A percentile compares a stretch with the other conserved stretches of the same genome.
Evolutionary conservation across 139 green algal species (phyloP).

Genomic region (Haematococcus sp.): DNA sequence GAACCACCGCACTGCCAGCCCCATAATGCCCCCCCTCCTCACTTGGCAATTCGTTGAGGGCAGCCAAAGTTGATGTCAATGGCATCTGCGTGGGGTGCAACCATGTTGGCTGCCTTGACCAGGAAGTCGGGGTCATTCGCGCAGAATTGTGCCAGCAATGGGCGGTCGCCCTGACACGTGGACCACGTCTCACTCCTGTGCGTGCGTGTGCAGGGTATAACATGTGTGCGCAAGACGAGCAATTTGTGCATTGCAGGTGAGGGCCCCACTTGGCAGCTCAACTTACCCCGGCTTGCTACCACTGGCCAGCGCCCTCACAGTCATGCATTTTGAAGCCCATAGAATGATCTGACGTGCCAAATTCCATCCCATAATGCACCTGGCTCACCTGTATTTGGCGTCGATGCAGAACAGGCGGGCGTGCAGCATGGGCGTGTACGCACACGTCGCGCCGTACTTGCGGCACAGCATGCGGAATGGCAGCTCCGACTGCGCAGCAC

Average conservation of each 20-base stretch:
- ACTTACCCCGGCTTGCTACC: too few species aligned
- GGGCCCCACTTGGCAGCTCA: too few species aligned
- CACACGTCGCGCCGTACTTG: conserved; percentile 79
- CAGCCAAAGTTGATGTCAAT: conserved; percentile 98
- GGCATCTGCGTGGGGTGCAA: conserved; percentile 75
- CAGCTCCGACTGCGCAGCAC: conserved; percentile 81
- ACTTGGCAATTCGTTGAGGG: conserved; percentile 88
- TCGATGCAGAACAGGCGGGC: conserved; percentile 78
- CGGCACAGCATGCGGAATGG: conserved; percentile 91
- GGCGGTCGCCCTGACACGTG: conserved; percentile 59
- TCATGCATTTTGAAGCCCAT: too few species aligned
- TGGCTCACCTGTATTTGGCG: conserved; percentile 72
- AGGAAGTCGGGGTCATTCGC: conserved; percentile 89
- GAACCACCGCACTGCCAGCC: too few species aligned
- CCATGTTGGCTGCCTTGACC: conserved; percentile 72
- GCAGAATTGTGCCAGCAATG: conserved; percentile 97
- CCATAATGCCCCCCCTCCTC: too few species aligned
- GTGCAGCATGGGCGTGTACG: conserved; percentile 99
- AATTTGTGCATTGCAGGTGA: too few species aligned
- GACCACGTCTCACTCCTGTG: conserved; percentile 29
- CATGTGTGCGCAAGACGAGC: too few species aligned
- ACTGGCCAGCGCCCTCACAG: too few species aligned
- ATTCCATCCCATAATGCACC: too few species aligned
- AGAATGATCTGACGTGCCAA: too few species aligned
- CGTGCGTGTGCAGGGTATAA: too few species aligned